Evolutionary conservation across 768 basidiomycete genomes (phyloP), one percentile per base, ranked within the genome.

Genomic region (Tricholoma bakamatsutake): DNA sequence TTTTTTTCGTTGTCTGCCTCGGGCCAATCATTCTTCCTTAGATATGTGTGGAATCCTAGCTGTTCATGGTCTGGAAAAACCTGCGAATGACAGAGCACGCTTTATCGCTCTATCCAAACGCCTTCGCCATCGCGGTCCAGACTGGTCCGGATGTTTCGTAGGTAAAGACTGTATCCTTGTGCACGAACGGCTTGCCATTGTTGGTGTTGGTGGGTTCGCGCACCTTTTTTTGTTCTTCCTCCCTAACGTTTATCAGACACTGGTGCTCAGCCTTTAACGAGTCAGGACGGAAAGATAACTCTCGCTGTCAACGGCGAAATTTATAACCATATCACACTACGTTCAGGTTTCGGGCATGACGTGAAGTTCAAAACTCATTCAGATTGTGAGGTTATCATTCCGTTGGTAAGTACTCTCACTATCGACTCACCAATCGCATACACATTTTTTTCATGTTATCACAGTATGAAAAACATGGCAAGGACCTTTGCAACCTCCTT

Each of bases 241-340:
- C 15, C 57, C 34, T 45, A 21, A 31, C 24, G 42, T 45, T 40
- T 50, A 64, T 0, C 48, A 98, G 96, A 98, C 67, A 88, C 94
- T 35, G 97, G 97, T 59, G 97, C 97, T 17, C 97, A 99, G 68
- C 97, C 97, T 12, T 79, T 99, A 45, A 71, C 87, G 55, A 93
- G 88, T 72, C 82, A 90, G 21, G 93, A 98, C 61, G 88, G 85
- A 52, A 90, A 88, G 63, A 65, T 85, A 59, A 81, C 87, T 61
- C 87, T 99, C 53, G 83, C 90, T 56, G 97, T 99, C 67, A 99
- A 99, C 71, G 97, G 97, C 51, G 97, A 99, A 73, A 98, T 99
- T 65, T 99, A 99, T 80, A 99, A 98, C 78, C 93, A 98, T 67
- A 72, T 90, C 54, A 79, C 86, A 15, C 83, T 98, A 51, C 83